Evolutionary conservation across 805 yeast species (phyloP), one percentile per base, ranked within the genome.

Genomic region (Teunomyces pallodes): DNA sequence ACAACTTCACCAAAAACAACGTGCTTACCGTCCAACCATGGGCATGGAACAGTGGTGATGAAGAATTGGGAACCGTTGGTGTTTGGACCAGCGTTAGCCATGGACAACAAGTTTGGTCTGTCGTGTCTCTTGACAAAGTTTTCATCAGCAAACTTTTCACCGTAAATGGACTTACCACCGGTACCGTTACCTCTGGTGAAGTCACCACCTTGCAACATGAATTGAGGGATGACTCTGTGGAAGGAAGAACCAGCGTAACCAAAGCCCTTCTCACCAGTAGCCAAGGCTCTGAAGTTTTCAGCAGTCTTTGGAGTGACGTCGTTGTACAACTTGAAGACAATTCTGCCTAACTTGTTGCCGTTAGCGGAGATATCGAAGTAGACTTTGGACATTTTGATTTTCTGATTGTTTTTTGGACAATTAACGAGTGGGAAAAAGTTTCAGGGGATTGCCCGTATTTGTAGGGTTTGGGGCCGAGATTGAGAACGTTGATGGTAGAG

Each of bases 1-100:
- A 77, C 66, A 54, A 90, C 90, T 76, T 90, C 96, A 64, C 97
- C 97, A 64, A 91, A 91, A 52, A 91, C 97, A 65, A 89, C 96
- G 80, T 90, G 96, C 75, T 86, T 84, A 54, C 96, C 96, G 65
- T 90, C 95, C 70, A 91, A 81, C 92, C 94, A 88, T 52, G 94
- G 86, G 63, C 86, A 77, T 57, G 85, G 78, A 46, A 87, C 91
- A 49, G 96, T 90, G 70, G 97, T 90, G 76, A 90, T 86, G 82
- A 92, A 91, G 76, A 91, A 91, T 77, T 91, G 98, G 47, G 97
- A 90, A 49, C 97, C 97, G 77, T 92, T 92, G 76, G 97, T 89
- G 84, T 90, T 88, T 72, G 96, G 96, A 61, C 97, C 97, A 55
- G 97, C 95, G 70, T 92, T 92, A 70, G 97, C 97, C 97, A 92